Evolutionary conservation across 257 asterid genomes (phyloP), one percentile per base, ranked within the genome.

Genomic region (Solanum gandarillasii): DNA sequence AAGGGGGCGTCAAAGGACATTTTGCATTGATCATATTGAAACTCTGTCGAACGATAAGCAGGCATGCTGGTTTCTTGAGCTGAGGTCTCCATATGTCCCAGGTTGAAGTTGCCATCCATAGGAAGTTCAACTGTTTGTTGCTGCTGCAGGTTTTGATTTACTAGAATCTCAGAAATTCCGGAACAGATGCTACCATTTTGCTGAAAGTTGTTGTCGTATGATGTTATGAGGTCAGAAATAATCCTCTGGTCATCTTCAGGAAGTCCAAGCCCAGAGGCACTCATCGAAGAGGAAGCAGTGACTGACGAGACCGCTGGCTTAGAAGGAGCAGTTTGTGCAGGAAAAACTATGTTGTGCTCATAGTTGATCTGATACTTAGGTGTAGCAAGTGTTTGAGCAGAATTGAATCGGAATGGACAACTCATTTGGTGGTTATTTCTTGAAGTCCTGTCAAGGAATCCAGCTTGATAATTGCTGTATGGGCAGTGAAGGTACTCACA

Each of bases 221-320:
- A 90, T 2, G 95, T 91, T 93, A 94, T 89, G 21, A 93, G 98
- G 43, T 94, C 93, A 31, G 90, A 89, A 89, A 94, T 92, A 90
- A 91, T 91, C 89, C 93, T 91, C 23, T 92, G 95, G 29, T 93
- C 98, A 23, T 94, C 98, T 87, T 93, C 98, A 3, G 96, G 95
- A 21, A 94, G 95, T 52, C 94, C 94, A 6, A 93, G 88, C 36
- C 90, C 93, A 1, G 94, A 89, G 20, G 91, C 84, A 86, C 91
- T 92, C 16, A 92, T 83, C n/a, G 93, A 11, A 5, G 67, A 90
- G 6, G 93, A 89, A 39, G 74, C 86, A 39, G 52, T 29, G 60
- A 39, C 89, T 39, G 82, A 67, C 3, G 39, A 25, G 32, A 12
- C 86, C 35, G 87, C 60, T 84, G 23, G 58, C 55, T 72, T 85